A percentile compares a stretch with the other conserved stretches of the same genome.
These are phyloP conservation scores for Termitomyces sp. DNA, from an alignment of 768 basidiomycete species.

Conservation along the genomic window DNA sequence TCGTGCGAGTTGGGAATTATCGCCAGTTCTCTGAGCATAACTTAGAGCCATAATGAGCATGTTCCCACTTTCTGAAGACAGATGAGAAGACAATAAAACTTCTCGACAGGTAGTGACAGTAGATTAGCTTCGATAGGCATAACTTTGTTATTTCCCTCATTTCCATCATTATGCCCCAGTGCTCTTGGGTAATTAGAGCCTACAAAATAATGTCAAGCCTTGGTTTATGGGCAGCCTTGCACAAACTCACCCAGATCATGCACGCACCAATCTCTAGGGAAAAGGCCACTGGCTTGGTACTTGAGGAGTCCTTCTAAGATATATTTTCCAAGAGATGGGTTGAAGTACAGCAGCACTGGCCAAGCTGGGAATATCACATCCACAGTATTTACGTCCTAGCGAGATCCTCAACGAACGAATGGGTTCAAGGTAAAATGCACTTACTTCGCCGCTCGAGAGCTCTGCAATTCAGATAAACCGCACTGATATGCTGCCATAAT, in stretches of 20 bases:
- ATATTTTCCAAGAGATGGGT: slow-evolving; percentile 49
- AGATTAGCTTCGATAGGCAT: slow-evolving; percentile 47
- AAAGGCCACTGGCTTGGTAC: slow-evolving; percentile 62
- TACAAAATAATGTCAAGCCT: slow-evolving; percentile 7
- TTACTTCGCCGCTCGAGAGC: slow-evolving; percentile 56
- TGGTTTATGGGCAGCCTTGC: not conserved
- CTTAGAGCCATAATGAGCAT: slow-evolving; percentile 69
- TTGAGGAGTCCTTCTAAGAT: slow-evolving; percentile 55
- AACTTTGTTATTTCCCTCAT: slow-evolving; percentile 29
- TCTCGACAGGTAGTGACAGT: not conserved
- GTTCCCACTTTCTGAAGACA: slow-evolving; percentile 54
- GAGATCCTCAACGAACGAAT: not conserved
- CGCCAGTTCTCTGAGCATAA: slow-evolving; percentile 48
- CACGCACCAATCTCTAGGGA: slow-evolving; percentile 58
- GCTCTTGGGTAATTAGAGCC: slow-evolving; percentile 37
- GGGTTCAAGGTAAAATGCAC: slow-evolving; percentile 12
- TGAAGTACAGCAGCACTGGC: slow-evolving; percentile 48
- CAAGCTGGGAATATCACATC: slow-evolving; percentile 50
- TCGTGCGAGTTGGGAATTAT: slow-evolving; percentile 38
- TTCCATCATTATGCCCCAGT: slow-evolving; percentile 38
- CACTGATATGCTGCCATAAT: not conserved
- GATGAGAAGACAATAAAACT: not conserved
- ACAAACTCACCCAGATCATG: slow-evolving; percentile 50
- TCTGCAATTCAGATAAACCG: slow-evolving; percentile 23
- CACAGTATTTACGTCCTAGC: slow-evolving; percentile 42